These are phyloP conservation scores for Lanmaoa rubissima DNA, from an alignment of 768 basidiomycete genomes.

Conservation along the genomic window DNA sequence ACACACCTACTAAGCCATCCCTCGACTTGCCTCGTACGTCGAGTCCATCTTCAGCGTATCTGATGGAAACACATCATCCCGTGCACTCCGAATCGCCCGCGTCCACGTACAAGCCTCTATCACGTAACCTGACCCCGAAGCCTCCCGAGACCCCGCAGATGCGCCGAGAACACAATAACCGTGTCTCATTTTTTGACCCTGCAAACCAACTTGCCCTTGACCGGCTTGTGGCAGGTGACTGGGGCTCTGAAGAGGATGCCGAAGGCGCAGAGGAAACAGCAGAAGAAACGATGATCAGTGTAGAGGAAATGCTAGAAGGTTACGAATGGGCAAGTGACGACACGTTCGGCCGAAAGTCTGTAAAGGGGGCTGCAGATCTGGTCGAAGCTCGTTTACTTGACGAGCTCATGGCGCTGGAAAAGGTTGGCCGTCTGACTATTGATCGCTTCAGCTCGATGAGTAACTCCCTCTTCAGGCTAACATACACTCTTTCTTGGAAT, in stretches of 20 bases:
- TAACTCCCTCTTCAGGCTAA: conserved; percentile 57
- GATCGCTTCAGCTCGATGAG: neutral
- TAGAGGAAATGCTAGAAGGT: conserved; percentile 98
- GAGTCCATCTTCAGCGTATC: conserved; percentile 17
- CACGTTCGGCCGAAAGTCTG: conserved; percentile 61
- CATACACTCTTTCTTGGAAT: conserved; percentile 95
- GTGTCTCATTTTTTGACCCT: conserved; percentile 82
- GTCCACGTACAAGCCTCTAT: conserved; percentile 24
- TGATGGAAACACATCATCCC: conserved; percentile 10
- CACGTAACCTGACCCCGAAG: conserved; percentile 30
- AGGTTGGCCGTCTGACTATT: conserved; percentile 47
- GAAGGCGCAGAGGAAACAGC: conserved; percentile 68
- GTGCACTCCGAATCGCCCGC: conserved; percentile 20
- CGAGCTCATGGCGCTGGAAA: conserved; percentile 90
- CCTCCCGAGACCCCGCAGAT: conserved; percentile 33
- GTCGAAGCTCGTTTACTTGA: conserved; percentile 88
- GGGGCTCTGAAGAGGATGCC: conserved; percentile 48
- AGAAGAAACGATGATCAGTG: conserved; percentile 82
- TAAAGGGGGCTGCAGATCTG: conserved; percentile 78
- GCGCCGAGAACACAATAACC: conserved; percentile 61
- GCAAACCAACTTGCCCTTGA: conserved; percentile 72
- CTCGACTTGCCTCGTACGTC: conserved; percentile 18
- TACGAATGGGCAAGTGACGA: conserved; percentile 94
- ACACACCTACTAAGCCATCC: conserved; percentile 17
- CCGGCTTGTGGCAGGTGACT: conserved; percentile 54